These are phyloP conservation scores for Phytophthora melonis DNA, from an alignment of 352 stramenopile species.

Conservation along the genomic window DNA sequence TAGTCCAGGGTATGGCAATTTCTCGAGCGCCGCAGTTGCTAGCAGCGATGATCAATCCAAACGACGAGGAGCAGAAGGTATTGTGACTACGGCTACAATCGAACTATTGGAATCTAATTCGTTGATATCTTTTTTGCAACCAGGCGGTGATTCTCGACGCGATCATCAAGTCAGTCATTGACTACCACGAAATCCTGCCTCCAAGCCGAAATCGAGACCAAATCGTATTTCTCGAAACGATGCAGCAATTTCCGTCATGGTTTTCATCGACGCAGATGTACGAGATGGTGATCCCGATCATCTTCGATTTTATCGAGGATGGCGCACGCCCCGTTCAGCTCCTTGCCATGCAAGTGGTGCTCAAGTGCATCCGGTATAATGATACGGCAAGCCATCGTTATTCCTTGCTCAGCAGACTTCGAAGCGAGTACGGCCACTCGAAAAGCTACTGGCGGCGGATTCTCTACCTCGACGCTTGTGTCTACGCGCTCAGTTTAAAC, in stretches of 20 bases:
- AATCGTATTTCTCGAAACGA: constrained; percentile 67
- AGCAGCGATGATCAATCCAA: constrained; percentile 51
- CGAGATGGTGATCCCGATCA: constrained; percentile 77
- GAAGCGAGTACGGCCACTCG: constrained; percentile 75
- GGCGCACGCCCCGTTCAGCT: constrained; percentile 79
- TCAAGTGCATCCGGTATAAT: constrained; percentile 77
- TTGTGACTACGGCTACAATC: background rate
- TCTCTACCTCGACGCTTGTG: constrained; percentile 77
- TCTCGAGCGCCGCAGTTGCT: constrained; percentile 64
- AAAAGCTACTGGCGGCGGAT: constrained; percentile 83
- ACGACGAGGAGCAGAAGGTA: constrained; percentile 82
- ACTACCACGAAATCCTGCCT: constrained; percentile 78
- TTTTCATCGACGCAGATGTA: constrained; percentile 71
- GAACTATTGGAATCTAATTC: background rate
- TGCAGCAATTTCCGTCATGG: constrained; percentile 69
- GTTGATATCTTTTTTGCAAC: background rate
- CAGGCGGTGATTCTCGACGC: constrained; percentile 63
- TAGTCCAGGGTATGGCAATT: constrained; percentile 74
- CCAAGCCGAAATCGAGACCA: constrained; percentile 78
- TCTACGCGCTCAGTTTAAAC: constrained; percentile 69
- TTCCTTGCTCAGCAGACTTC: constrained; percentile 71
- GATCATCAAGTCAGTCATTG: constrained; percentile 69
- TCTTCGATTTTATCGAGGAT: constrained; percentile 85
- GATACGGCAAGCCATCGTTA: constrained; percentile 74
- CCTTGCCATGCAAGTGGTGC: constrained; percentile 66